Percentiles rank a stretch among this genome's conserved stretches.
Conservation (phyloP, 176 grass and related monocot species). For the Metroxylon sagu region DNA sequence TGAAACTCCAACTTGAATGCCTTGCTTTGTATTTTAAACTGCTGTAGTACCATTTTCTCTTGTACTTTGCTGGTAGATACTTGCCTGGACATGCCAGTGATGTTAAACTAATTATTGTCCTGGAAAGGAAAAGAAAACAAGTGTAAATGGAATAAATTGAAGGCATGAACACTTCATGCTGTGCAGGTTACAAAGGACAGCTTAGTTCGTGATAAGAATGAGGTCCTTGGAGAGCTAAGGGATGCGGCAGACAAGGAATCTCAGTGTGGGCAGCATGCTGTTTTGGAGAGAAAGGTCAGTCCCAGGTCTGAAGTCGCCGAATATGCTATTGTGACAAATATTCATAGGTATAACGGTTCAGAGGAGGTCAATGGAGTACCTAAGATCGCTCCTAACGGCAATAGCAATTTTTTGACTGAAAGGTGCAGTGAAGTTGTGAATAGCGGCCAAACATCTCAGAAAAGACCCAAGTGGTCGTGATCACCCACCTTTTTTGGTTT, state of each 20-base stretch:
- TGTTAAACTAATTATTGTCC: background rate
- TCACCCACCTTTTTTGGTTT: background rate
- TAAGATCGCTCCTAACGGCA: background rate
- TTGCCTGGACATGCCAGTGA: background rate
- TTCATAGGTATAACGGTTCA: slow-evolving; percentile 30
- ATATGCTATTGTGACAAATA: slow-evolving; percentile 57
- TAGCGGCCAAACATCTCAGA: slow-evolving; percentile 2
- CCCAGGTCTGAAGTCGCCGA: slow-evolving; percentile 38
- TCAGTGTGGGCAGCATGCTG: slow-evolving; percentile 41
- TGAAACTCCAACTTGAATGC: too few species aligned
- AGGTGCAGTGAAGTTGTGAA: slow-evolving; percentile 16
- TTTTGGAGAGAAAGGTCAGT: slow-evolving; percentile 45
- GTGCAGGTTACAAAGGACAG: slow-evolving; percentile 58
- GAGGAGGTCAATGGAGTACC: slow-evolving; percentile 15
- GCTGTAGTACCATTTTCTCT: background rate
- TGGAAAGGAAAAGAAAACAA: background rate
- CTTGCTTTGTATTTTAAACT: too few species aligned
- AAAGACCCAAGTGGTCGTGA: slow-evolving; percentile 29
- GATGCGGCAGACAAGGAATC: slow-evolving; percentile 33
- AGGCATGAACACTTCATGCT: background rate
- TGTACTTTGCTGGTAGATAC: slow-evolving; percentile 5
- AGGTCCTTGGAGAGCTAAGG: slow-evolving; percentile 36
- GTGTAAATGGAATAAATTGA: slow-evolving; percentile 7
- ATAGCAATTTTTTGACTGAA: slow-evolving; percentile 13
- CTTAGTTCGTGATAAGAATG: slow-evolving; percentile 41